Evolutionary conservation across 2,329 filamentous ascomycete genomes (phyloP), one percentile per base, ranked within the genome.

Genomic region (Xylaria sp.): DNA sequence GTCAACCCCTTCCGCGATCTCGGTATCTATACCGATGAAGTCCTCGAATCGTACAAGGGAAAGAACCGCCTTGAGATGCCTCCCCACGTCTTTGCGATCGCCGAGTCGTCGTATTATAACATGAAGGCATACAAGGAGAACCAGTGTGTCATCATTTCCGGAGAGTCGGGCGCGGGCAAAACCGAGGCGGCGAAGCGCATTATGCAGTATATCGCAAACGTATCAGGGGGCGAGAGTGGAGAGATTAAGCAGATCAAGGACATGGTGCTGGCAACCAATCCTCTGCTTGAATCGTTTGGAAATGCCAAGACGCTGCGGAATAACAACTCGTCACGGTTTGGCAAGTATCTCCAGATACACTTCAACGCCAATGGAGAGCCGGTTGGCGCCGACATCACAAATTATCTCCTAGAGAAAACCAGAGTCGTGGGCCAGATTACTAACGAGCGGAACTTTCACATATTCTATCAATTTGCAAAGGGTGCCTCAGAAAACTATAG

Each of bases 91-190:
- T 99, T 97, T 80, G 95, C 94, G 69, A 96, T 99, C 77, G 96
- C 96, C 78, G 96, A 99, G 82, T 92, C 95, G 7, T 82, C 94
- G 64, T 99, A 99, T 85, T 98, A 98, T 85, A 98, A 99, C 85
- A 98, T 99, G 96, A 98, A 98, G 81, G 95, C 94, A 56, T 99
- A 99, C 86, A 93, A 93, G 78, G 96, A 98, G 76, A 98, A 98
- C 83, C 96, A 99, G 81, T 98, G 96, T 83, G 95, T 99, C 74
- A 99, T 99, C 81, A 99, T 99, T 75, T 98, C 96, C 4, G 96
- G 96, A 79, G 96, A 99, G 83, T 98, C 96, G 2, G 96, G 96
- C 79, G 96, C 96, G 40, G 96, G 96, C 80, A 99, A 99, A 86
- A 99, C 96, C 15, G 96, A 99, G 82, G 96, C 96, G 5, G 96